Percentiles rank a stretch among this genome's conserved stretches.
These are phyloP conservation scores for Phylloporus arenicola DNA, from an alignment of 768 basidiomycete genomes.

Conservation along the genomic window DNA sequence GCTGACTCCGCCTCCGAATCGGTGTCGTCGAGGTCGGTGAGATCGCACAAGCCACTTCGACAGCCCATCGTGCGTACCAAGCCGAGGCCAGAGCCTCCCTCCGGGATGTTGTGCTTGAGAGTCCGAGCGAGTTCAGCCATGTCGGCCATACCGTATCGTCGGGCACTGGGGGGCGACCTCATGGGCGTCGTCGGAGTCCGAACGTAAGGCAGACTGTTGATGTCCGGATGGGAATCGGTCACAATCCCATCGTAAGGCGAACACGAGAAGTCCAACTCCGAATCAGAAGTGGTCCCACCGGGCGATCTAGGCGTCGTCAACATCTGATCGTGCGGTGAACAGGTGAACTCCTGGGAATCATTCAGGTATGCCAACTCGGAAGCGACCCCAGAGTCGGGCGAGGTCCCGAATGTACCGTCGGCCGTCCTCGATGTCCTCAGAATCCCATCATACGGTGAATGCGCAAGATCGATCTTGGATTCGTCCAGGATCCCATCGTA, in stretches of 20 bases:
- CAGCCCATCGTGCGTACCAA: background rate
- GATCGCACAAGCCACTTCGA: background rate
- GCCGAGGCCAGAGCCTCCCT: background rate
- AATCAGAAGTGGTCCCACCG: too few relatives aligned
- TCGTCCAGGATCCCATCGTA: background rate
- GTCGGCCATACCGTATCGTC: constrained; percentile 12
- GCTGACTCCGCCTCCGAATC: background rate
- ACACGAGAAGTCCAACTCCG: too few relatives aligned
- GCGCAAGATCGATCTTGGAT: background rate
- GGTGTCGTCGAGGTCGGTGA: background rate
- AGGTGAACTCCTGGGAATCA: background rate
- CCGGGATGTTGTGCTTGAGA: background rate
- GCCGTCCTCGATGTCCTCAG: background rate
- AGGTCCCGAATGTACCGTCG: background rate
- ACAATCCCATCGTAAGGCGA: too few relatives aligned
- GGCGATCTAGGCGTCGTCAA: background rate
- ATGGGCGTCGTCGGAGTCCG: too few relatives aligned
- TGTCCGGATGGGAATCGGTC: too few relatives aligned
- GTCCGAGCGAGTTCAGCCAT: background rate
- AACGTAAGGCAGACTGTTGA: too few relatives aligned
- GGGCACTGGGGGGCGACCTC: background rate
- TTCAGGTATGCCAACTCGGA: background rate
- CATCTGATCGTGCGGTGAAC: constrained; percentile 1
- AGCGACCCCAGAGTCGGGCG: background rate
- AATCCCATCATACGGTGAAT: background rate